Evolutionary conservation across 257 asterid genomes (phyloP).

Genomic region (Eucommia ulmoides): DNA sequence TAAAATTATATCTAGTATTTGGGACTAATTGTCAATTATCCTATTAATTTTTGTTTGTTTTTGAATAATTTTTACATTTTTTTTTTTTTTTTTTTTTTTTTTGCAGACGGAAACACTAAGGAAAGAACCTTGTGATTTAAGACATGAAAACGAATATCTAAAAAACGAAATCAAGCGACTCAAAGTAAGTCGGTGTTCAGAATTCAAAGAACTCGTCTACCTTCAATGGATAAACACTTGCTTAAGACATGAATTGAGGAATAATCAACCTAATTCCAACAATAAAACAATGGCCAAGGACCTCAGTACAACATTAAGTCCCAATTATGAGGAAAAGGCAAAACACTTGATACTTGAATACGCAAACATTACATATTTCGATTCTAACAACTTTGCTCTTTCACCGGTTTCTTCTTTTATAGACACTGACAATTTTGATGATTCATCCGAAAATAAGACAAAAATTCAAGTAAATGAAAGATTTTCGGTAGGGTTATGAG

Average conservation of each 20-base stretch:
- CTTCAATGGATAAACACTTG: constrained; percentile 95
- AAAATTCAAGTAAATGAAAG: constrained; percentile 22
- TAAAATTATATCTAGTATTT: too few species aligned
- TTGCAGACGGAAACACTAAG: constrained; percentile 42
- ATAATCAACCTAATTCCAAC: constrained; percentile 41
- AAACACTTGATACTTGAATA: constrained; percentile 76
- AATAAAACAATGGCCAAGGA: constrained; percentile 65
- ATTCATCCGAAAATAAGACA: constrained; percentile 23
- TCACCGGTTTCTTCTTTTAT: constrained; percentile 42
- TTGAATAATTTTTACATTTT: background rate
- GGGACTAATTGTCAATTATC: too few species aligned
- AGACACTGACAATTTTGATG: constrained; percentile 49
- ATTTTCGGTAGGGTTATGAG: constrained; percentile 50
- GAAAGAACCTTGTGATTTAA: constrained; percentile 34
- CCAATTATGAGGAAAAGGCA: constrained; percentile 71
- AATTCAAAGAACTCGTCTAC: constrained; percentile 80
- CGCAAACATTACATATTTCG: constrained; percentile 46
- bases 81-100: too few species aligned
- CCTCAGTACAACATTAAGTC: constrained; percentile 70
- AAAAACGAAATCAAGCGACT: constrained; percentile 62
- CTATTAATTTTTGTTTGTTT: background rate
- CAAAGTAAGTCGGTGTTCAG: constrained; percentile 48
- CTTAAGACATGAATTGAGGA: constrained; percentile 67
- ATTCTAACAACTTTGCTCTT: constrained; percentile 44
- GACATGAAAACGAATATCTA: constrained; percentile 45